Base-by-base conservation (phyloP, 2,329 filamentous ascomycete species). In the Zymoseptoria tritici region DNA sequence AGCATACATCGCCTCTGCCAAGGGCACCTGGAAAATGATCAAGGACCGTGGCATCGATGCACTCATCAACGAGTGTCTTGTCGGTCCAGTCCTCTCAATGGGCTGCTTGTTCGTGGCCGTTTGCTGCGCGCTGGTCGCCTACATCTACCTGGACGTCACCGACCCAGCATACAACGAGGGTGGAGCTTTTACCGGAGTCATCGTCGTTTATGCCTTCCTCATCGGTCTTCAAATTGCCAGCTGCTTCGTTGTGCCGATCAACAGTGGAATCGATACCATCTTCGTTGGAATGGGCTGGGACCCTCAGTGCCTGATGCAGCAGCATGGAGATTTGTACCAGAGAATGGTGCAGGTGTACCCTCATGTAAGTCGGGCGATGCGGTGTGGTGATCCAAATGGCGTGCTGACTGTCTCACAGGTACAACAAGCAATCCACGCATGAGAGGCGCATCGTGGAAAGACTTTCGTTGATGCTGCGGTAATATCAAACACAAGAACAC, bases 221-320 rank as follows among this genome's bases (percentile, higher is more conserved):
- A 92, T 97, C 64, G 93, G 93, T 6, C 77, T 96, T 65, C 93
- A 97, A 74, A 88, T 97, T 61, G 89, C 87, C 72, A 89, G 95
- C 73, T 84, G 96, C 64, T 95, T 97, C 76, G 89, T 93, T 36
- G 93, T 90, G 0, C 93, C 93, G 0, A 80, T 97, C 59, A 87
- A 87, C 64, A 92, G 87, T 68, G 93, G 93, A n/a, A 85, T 96
- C 63, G 89, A 96, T 66, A 95, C 92, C 0, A 89, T 96, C 62
- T 97, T 97, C 68, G 90, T 96, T 0, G 91, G 90, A 2, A 81
- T 81, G 73, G 83, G 82, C 1, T 86, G 83, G 82, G 82, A 85
- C 71, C 82, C 83, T 8, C 82, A 88, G 70, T 88, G 93, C 8
- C 78, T 96, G 78, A 87, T 91, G 72, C 80, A 83, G 50, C 86